Conservation (phyloP, 345 rosid genomes). For the Acer campestre region DNA sequence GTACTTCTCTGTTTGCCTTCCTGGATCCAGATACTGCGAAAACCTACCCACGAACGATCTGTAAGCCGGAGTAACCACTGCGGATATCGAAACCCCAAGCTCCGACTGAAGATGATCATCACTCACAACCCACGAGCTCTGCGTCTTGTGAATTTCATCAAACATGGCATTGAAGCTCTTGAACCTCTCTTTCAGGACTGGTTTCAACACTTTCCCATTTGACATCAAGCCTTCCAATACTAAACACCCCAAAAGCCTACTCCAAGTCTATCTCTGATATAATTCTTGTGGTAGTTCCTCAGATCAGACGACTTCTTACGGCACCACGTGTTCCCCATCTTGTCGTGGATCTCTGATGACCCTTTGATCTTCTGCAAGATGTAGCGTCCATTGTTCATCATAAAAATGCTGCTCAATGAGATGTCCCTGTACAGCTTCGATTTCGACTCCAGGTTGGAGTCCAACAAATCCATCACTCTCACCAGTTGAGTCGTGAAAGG, state of each 20-base stretch:
- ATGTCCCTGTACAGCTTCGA: slow-evolving; percentile 74
- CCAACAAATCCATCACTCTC: slow-evolving; percentile 71
- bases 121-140: slow-evolving; percentile 79
- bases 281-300: slow-evolving; percentile 72
- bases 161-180: slow-evolving; percentile 82
- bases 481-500: slow-evolving; percentile 58
- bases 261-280: slow-evolving; percentile 90
- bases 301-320: slow-evolving; percentile 73
- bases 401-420: slow-evolving; percentile 70
- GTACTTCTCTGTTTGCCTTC: slow-evolving; percentile 89
- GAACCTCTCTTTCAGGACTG: slow-evolving; percentile 82
- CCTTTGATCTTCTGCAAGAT: slow-evolving; percentile 79
- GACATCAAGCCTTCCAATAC: slow-evolving; percentile 65
- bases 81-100: slow-evolving; percentile 82
- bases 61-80: slow-evolving; percentile 81
- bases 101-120: slow-evolving; percentile 95
- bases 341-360: slow-evolving; percentile 58
- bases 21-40: slow-evolving; percentile 65
- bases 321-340: slow-evolving; percentile 74
- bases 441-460: slow-evolving; percentile 58
- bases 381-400: slow-evolving; percentile 99
- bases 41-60: slow-evolving; percentile 80
- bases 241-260: slow-evolving; percentile 66
- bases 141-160: slow-evolving; percentile 90
- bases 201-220: slow-evolving; percentile 77